Base-by-base conservation (phyloP, 2,329 filamentous ascomycete species). In the Diaporthe nobilis region DNA sequence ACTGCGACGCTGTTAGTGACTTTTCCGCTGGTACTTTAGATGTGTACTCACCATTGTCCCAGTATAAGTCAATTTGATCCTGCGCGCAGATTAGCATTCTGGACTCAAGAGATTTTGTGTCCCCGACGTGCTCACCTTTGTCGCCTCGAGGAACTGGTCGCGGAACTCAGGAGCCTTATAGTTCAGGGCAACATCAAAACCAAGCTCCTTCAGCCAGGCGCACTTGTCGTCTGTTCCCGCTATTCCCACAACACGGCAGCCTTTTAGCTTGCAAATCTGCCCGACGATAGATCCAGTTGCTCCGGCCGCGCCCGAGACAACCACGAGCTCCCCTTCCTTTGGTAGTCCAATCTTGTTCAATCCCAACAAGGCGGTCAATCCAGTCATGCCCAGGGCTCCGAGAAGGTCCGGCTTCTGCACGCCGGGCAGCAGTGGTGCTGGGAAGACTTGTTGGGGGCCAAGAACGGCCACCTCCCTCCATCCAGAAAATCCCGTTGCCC, bases 161-260 rank as follows among this genome's bases (percentile, higher is more conserved):
- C 85, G 87, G 81, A 93, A 94, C 74, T 91, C 89, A 20, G 85
- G 78, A 60, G 88, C 88, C 86, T 94, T 94, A 85, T 94, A 94
- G 84, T 94, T 93, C 75, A 94, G 80, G 0, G 91, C 92, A 13
- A 85, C 88, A 79, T 94, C 92, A 76, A 93, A 93, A 1, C 92
- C 92, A 34, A 94, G 84, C 76, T 90, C 84, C 4, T 86, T 88
- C 77, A 95, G 82, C 88, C 92, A 94, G 68, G 86, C 83, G 79
- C 91, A 89, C 81, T 92, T 92, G 42, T 90, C 89, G 39, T 86
- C 84, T 71, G 84, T 87, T 8, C 90, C 90, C 0, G 90, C 90
- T 70, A 91, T 84, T 4, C 90, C 91, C 42, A 90, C 81, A 2
- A 92, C 87, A 13, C 87, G 49, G 78, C 80, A 89, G 2, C 90